Base-by-base conservation (phyloP, 805 yeast species). In the Cyberlindnera mississippiensis region DNA sequence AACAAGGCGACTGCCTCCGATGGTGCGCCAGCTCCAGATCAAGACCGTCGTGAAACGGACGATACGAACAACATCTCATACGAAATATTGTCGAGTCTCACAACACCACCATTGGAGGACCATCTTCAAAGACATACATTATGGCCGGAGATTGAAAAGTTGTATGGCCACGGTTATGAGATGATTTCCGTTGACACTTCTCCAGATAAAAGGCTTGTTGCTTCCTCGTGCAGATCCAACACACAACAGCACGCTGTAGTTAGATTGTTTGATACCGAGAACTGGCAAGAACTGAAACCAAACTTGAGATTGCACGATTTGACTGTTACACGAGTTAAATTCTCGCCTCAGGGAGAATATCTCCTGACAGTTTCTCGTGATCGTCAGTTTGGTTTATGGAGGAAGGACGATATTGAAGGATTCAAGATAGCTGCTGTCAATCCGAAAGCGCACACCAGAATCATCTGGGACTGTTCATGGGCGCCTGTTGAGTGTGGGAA, bases 161-260 rank as follows among this genome's bases (percentile, higher is more conserved):
- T 93, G 33, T 93, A 93, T 57, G 99, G 99, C 0, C 99, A 93
- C 61, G 99, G 99, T 8, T 95, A 88, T 63, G 99, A 95, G 60
- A 79, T 90, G 29, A 78, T 88, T 0, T 75, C 91, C 34, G 72
- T 89, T 30, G 95, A 85, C 40, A 74, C 80, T 2, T 77, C 88
- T 8, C 78, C 82, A 4, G 80, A 75, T 52, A 74, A 78, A 12
- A 59, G 65, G 28, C 60, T 83, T 19, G 72, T 93, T 33, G 96
- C 96, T 2, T 80, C 95, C 8, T 85, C 97, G n/a, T 91, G 97
- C 68, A 76, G 82, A 46, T 89, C 98, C 4, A 91, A 91, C 61
- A 76, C 80, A 7, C 75, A 77, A 14, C 78, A 78, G 46, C 97
- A 93, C 63, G 96, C 97, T 0, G 93, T 82, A 12, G 75, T 93